Conservation (phyloP, 176 grass and related monocot species). For the maize (Zea mays) region DNA sequence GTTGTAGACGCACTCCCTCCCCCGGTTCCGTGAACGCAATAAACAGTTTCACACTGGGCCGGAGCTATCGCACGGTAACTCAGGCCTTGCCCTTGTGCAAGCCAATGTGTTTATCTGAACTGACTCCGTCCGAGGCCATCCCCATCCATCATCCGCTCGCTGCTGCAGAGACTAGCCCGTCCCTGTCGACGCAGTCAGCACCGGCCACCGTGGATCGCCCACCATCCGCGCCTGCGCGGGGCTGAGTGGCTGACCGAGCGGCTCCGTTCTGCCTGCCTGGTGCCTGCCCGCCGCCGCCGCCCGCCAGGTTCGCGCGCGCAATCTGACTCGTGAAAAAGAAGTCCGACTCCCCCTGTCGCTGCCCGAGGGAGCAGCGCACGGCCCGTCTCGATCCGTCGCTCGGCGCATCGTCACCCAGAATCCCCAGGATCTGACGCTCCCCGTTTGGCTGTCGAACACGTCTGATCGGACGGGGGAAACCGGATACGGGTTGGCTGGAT, state of each 20-base stretch:
- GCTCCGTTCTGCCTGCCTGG: too few species aligned
- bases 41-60: neutral
- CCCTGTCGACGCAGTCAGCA: neutral
- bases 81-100: too few species aligned
- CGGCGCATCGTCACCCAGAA: neutral
- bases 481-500: neutral
- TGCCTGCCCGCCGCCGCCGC: too few species aligned
- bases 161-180: neutral
- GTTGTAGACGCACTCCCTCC: too few species aligned
- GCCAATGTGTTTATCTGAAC: too few species aligned
- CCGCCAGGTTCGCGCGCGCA: conserved; percentile 14
- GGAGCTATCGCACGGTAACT: too few species aligned
- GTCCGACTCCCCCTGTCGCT: conserved; percentile 12
- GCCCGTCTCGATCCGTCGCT: neutral
- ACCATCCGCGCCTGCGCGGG: too few species aligned
- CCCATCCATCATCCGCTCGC: neutral
- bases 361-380: conserved; percentile 17
- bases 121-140: neutral
- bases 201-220: too few species aligned
- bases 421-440: neutral
- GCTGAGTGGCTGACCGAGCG: too few species aligned
- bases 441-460: neutral
- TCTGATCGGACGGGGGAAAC: too few species aligned
- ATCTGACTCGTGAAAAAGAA: neutral
- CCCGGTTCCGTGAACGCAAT: neutral